Evolutionary conservation across 2,329 filamentous ascomycete genomes (phyloP).

Genomic region (Coniochaeta sp.): DNA sequence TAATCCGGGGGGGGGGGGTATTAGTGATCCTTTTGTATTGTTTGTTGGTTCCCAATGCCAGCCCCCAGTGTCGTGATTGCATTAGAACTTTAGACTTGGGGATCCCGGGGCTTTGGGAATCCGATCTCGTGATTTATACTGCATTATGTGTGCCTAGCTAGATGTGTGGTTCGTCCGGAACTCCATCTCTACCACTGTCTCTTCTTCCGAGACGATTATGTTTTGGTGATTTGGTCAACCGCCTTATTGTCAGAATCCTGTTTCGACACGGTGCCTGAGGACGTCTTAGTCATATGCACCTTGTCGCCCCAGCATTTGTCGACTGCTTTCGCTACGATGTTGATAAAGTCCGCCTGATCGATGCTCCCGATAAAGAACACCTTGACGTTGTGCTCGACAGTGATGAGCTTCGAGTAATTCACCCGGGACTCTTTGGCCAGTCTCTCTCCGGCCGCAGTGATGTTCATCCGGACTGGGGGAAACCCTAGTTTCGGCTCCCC

Average conservation of each 20-base stretch:
- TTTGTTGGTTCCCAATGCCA: too few relatives aligned
- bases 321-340: constrained; percentile 35
- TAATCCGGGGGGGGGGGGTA: too few relatives aligned
- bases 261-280: not conserved
- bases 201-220: too few relatives aligned
- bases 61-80: too few relatives aligned
- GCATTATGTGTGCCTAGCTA: too few relatives aligned
- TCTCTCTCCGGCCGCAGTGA: constrained; percentile 32
- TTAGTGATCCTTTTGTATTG: too few relatives aligned
- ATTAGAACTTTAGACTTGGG: too few relatives aligned
- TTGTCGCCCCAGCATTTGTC: constrained; percentile 43
- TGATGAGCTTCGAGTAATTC: constrained; percentile 50
- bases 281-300: constrained; percentile 8
- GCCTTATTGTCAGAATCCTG: not conserved
- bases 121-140: too few relatives aligned
- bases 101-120: too few relatives aligned
- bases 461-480: constrained; percentile 33
- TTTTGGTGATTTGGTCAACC: not conserved
- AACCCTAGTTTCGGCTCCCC: constrained; percentile 43
- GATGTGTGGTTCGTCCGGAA: too few relatives aligned
- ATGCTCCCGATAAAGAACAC: constrained; percentile 50
- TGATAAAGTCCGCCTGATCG: constrained; percentile 25
- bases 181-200: too few relatives aligned
- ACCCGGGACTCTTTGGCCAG: constrained; percentile 44
- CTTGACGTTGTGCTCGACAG: constrained; percentile 50